A percentile compares a stretch with the other conserved stretches of the same genome.
Evolutionary conservation across 129 eudicot genomes (phyloP).

Genomic region (Artemisia annua): DNA sequence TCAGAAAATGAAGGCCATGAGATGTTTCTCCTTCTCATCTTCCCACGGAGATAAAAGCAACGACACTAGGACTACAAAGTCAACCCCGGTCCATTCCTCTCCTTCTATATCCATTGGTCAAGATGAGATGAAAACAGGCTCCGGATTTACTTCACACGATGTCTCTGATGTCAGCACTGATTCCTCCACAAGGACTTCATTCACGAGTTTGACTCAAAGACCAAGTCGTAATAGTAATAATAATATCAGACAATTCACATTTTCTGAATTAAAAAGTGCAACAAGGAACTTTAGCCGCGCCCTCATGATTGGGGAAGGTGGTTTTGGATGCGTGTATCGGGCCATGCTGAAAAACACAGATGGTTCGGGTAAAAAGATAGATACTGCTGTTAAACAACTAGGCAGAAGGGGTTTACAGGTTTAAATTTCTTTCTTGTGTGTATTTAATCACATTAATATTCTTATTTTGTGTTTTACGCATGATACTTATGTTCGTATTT

Average conservation of each 20-base stretch:
- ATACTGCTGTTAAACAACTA: slow-evolving; percentile 76
- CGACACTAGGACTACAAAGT: slow-evolving; percentile 47
- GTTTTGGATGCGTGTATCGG: slow-evolving; percentile 78
- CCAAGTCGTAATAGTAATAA: slow-evolving; percentile 45
- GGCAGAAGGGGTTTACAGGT: slow-evolving; percentile 83
- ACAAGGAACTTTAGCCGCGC: slow-evolving; percentile 68
- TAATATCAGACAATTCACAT: slow-evolving; percentile 53
- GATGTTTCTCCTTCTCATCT: slow-evolving; percentile 53
- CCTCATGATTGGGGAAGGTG: slow-evolving; percentile 82
- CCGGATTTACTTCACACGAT: slow-evolving; percentile 49
- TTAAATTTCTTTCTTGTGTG: neutral
- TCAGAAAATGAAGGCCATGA: slow-evolving; percentile 45
- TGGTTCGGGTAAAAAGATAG: slow-evolving; percentile 42
- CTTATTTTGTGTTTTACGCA: neutral
- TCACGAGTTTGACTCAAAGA: slow-evolving; percentile 46
- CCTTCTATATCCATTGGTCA: slow-evolving; percentile 43
- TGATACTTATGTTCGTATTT: neutral
- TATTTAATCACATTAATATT: neutral
- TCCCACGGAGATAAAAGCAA: slow-evolving; percentile 43
- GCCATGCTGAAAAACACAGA: slow-evolving; percentile 41
- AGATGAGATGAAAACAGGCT: slow-evolving; percentile 47
- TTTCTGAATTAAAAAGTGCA: slow-evolving; percentile 56
- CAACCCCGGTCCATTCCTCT: slow-evolving; percentile 48
- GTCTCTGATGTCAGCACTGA: slow-evolving; percentile 55
- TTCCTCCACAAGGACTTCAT: slow-evolving; percentile 49